A percentile compares a stretch with the other conserved stretches of the same genome.
phyloP scores from a whole-genome alignment of 352 stramenopile genomes.

The Globisporangium lucens region DNA sequence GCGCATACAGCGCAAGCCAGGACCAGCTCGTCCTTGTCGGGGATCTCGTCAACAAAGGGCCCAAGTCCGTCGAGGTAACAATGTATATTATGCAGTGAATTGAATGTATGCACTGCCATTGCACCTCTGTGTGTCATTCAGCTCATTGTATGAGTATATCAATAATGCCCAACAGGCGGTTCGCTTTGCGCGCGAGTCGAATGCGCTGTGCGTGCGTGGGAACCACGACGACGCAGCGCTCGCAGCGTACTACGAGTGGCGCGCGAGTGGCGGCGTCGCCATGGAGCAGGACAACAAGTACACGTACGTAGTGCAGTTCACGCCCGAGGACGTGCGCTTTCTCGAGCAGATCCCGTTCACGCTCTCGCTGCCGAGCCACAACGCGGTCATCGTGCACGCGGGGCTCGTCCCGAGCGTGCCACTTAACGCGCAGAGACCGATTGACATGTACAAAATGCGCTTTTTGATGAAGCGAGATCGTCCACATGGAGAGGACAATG shows the following conservation, averaged over 20 bases:
- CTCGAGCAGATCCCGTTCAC: conserved; percentile 80
- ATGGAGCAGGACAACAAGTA: conserved; percentile 39
- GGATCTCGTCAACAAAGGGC: conserved; percentile 93
- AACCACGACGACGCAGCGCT: conserved; percentile 83
- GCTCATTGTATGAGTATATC: neutral
- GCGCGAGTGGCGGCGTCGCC: conserved; percentile 14
- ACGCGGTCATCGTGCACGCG: conserved; percentile 71
- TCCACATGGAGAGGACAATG: conserved; percentile 26
- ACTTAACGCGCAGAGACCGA: conserved; percentile 80
- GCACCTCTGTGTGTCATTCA: neutral
- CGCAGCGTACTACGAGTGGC: conserved; percentile 53
- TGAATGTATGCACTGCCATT: neutral
- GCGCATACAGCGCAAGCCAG: conserved; percentile 36
- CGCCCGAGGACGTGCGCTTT: conserved; percentile 55
- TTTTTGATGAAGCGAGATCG: conserved; percentile 28
- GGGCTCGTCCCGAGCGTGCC: conserved; percentile 54
- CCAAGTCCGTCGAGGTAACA: conserved; percentile 58
- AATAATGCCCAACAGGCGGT: conserved; percentile 39
- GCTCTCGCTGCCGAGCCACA: conserved; percentile 54
- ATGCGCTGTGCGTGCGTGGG: conserved; percentile 60
- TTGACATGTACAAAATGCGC: conserved; percentile 93
- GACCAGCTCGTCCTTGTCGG: conserved; percentile 88
- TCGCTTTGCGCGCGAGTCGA: conserved; percentile 56
- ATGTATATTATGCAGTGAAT: neutral
- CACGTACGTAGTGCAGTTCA: conserved; percentile 59